Conservation (phyloP, 306 rosid species). For the Fragaria vesca region DNA sequence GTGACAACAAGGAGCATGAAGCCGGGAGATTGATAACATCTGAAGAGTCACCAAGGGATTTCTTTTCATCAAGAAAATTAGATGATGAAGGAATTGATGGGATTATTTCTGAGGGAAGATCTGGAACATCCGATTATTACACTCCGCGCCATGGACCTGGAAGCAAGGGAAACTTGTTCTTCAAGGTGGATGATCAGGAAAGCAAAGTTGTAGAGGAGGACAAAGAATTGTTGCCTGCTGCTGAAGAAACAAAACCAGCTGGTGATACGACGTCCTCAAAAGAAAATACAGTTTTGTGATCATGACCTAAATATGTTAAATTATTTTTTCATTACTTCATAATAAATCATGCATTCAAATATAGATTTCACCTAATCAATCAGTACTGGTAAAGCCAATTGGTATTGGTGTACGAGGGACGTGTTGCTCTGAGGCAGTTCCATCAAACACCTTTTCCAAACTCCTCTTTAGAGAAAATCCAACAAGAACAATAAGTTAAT, state of each 20-base stretch:
- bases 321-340: background rate
- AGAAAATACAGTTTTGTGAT: background rate
- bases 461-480: background rate
- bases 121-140: slow-evolving; percentile 33
- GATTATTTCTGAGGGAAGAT: slow-evolving; percentile 27
- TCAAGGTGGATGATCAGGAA: slow-evolving; percentile 5
- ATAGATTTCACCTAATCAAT: background rate
- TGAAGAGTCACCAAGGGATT: slow-evolving; percentile 26
- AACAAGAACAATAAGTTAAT: background rate
- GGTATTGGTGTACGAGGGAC: background rate
- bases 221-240: background rate
- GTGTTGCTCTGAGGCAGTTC: background rate
- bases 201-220: background rate
- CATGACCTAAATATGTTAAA: background rate
- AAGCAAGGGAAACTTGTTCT: slow-evolving; percentile 15
- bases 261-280: background rate
- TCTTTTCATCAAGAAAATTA: slow-evolving; percentile 28
- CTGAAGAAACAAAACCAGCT: background rate
- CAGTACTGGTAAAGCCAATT: background rate
- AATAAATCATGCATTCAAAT: background rate
- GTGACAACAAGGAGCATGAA: slow-evolving; percentile 2
- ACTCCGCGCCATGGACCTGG: slow-evolving; percentile 30
- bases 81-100: slow-evolving; percentile 33
- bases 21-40: slow-evolving; percentile 20
- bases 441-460: background rate